A percentile compares a stretch with the other conserved stretches of the same genome.
phyloP scores from a whole-genome alignment of 1,284 basidiomycete genomes.

The Trichosporon sp. region DNA sequence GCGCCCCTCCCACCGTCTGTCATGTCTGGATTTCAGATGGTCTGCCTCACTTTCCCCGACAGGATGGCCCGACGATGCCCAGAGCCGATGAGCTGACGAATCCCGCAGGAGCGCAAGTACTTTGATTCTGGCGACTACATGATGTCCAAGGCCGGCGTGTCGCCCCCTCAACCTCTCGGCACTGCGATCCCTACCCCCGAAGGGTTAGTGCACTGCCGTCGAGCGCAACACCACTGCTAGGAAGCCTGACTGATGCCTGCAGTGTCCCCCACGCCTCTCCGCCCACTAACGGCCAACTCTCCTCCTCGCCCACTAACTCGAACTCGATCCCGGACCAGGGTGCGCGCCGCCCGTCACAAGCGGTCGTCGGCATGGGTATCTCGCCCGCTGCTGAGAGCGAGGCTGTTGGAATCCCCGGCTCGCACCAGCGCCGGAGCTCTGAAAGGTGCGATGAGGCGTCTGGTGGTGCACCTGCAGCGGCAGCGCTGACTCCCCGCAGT shows the following conservation, averaged over 20 bases:
- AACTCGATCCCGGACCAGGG: slow-evolving; percentile 12
- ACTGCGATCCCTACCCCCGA: slow-evolving; percentile 93
- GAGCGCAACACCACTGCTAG: neutral
- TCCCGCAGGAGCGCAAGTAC: slow-evolving; percentile 82
- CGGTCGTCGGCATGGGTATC: slow-evolving; percentile 41
- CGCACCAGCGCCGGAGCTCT: slow-evolving; percentile 34
- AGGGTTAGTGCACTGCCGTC: slow-evolving; percentile 62
- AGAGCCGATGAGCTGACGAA: slow-evolving; percentile 1
- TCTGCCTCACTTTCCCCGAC: neutral
- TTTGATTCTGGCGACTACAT: slow-evolving; percentile 98
- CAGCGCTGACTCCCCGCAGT: slow-evolving; percentile 12
- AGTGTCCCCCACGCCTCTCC: slow-evolving; percentile 49
- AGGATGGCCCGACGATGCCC: neutral
- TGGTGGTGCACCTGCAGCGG: neutral
- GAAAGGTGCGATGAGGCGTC: slow-evolving; percentile 32
- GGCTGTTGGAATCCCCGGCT: slow-evolving; percentile 37
- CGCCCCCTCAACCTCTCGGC: slow-evolving; percentile 79
- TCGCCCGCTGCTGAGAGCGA: slow-evolving; percentile 37
- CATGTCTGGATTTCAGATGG: neutral
- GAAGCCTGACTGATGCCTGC: neutral
- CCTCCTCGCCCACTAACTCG: slow-evolving; percentile 40
- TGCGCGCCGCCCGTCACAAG: slow-evolving; percentile 14
- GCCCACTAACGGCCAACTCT: slow-evolving; percentile 36
- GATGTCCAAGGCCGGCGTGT: slow-evolving; percentile 84
- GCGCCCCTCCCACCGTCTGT: neutral